Percentiles rank a stretch among this genome's conserved stretches.
Evolutionary conservation across 75 land plant species (phyloP).

Genomic region (Azolla pinnata): DNA sequence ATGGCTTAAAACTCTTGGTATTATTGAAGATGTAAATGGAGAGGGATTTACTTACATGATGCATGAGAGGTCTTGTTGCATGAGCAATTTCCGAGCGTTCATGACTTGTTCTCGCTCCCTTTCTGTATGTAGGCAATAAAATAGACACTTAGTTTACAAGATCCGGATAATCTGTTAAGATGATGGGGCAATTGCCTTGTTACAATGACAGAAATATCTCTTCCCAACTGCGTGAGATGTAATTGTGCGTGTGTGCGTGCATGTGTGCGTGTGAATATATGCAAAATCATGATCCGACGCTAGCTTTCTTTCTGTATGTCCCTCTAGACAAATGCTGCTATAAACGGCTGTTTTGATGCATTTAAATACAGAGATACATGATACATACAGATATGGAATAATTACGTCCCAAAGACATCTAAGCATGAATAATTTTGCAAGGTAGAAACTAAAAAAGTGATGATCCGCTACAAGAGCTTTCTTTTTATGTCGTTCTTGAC

Average conservation of each 20-base stretch:
- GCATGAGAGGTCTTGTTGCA: conserved; percentile 15
- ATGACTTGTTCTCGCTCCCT: conserved; percentile 21
- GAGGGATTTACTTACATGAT: neutral
- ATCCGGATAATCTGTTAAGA: neutral
- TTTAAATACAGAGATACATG: too few species aligned
- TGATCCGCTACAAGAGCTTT: neutral
- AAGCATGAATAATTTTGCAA: too few species aligned
- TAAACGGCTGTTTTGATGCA: too few species aligned
- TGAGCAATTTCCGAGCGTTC: conserved; percentile 16
- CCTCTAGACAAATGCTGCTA: too few species aligned
- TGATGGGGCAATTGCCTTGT: neutral
- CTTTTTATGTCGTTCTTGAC: neutral
- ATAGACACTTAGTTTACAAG: neutral
- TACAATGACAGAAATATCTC: neutral
- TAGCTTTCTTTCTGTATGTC: too few species aligned
- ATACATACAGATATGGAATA: too few species aligned
- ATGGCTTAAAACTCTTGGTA: neutral
- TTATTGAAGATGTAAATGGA: neutral
- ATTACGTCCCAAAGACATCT: too few species aligned
- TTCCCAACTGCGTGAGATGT: too few species aligned
- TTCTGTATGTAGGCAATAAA: neutral
- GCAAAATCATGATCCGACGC: too few species aligned
- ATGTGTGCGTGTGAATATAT: too few species aligned
- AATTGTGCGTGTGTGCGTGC: too few species aligned
- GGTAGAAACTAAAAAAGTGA: neutral